A percentile compares a stretch with the other conserved stretches of the same genome.
phyloP scores from a whole-genome alignment of 345 rosid species.

The Rhizophora apiculata region DNA sequence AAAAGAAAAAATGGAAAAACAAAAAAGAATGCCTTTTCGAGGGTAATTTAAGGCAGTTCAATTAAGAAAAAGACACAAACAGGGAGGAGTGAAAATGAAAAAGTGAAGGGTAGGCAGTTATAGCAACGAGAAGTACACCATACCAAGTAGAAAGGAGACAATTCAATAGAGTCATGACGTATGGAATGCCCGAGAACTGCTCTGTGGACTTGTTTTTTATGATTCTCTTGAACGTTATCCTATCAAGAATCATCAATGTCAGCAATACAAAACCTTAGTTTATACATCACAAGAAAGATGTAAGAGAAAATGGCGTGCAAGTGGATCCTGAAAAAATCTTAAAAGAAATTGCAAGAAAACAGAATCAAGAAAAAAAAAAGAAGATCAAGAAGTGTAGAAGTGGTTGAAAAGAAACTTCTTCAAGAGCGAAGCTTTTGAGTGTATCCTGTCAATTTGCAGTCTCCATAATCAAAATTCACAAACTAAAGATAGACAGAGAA shows the following conservation, averaged over 20 bases:
- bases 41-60: background rate
- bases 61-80: background rate
- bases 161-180: conserved; percentile 92
- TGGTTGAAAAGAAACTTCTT: no score
- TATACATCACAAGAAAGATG: no score
- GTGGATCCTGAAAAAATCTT: no score
- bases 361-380: background rate
- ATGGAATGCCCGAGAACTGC: conserved; percentile 96
- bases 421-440: no score
- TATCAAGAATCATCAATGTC: conserved; percentile 14
- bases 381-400: background rate
- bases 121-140: conserved; percentile 15
- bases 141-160: conserved; percentile 97
- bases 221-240: conserved; percentile 91
- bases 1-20: background rate
- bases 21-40: no score
- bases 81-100: background rate
- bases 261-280: no score
- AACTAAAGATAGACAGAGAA: no score
- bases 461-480: no score
- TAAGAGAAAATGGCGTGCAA: no score
- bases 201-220: conserved; percentile 62
- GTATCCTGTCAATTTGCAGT: no score
- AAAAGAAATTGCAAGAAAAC: background rate
- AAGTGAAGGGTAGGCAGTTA: background rate